Conservation (phyloP, 805 yeast species). For the Hyphopichia homilentoma region DNA sequence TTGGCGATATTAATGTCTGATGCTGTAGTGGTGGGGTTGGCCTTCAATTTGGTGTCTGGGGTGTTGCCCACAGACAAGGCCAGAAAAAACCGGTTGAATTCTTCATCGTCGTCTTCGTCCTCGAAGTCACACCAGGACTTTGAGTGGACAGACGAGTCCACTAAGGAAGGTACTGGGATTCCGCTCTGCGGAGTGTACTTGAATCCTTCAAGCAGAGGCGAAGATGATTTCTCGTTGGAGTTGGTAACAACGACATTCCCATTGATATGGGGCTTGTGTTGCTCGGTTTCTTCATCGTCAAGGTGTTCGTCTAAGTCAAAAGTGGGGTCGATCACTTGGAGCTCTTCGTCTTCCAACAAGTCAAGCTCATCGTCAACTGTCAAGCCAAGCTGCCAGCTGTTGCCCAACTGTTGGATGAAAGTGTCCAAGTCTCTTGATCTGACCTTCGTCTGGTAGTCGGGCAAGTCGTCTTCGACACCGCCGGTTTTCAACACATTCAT, state of each 20-base stretch:
- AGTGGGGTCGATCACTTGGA: conserved; percentile 11
- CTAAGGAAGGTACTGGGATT: conserved; percentile 23
- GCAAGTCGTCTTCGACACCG: conserved; percentile 30
- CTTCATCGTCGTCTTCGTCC: conserved; percentile 22
- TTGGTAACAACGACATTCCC: no score
- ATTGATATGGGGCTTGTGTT: conserved; percentile 2
- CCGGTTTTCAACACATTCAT: conserved; percentile 37
- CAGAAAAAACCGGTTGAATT: no score
- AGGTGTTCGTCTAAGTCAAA: conserved; percentile 6
- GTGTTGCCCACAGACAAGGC: no score
- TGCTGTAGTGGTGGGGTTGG: no score
- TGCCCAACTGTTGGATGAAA: conserved; percentile 28
- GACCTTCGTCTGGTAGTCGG: conserved; percentile 17
- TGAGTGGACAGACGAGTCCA: conserved; percentile 27
- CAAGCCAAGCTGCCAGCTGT: conserved; percentile 36
- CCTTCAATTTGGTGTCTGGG: no score
- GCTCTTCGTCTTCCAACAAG: conserved; percentile 12
- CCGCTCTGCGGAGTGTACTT: no score
- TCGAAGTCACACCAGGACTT: conserved; percentile 34
- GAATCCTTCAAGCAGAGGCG: conserved; percentile 1
- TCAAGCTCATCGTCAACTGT: conserved; percentile 45
- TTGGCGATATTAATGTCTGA: no score
- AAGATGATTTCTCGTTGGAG: conserved; percentile 1
- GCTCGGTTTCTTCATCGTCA: conserved; percentile 7
- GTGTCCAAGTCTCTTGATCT: conserved; percentile 30